phyloP scores from a whole-genome alignment of 2,329 filamentous ascomycete species.

The Alternaria alternata region DNA sequence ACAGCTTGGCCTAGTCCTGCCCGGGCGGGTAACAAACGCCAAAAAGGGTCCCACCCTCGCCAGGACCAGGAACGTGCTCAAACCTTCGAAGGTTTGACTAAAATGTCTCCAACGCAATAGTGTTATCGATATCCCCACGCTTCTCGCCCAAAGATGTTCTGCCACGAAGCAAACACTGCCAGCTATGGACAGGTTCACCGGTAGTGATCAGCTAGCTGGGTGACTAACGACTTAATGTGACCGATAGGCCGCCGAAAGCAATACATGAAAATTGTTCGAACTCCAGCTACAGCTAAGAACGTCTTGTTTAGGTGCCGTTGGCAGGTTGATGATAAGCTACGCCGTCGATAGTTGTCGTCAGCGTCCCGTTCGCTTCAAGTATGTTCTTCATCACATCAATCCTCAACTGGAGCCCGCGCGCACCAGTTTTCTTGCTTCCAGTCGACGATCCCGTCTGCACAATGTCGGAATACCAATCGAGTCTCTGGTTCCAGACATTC shows the following conservation, averaged over 20 bases:
- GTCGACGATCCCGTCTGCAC: constrained; percentile 40
- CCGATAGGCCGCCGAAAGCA: neutral
- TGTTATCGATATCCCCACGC: neutral
- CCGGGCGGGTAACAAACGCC: neutral
- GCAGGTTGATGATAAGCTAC: constrained; percentile 50
- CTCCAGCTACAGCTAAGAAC: neutral
- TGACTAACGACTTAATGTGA: neutral
- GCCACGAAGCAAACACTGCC: neutral
- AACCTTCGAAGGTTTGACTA: neutral
- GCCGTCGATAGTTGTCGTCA: constrained; percentile 52
- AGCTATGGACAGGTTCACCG: neutral
- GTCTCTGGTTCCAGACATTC: constrained; percentile 29
- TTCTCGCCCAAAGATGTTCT: neutral
- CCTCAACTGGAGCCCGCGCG: constrained; percentile 50
- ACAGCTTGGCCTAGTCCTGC: neutral
- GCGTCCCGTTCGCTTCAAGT: constrained; percentile 54
- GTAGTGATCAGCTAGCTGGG: neutral
- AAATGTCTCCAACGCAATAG: neutral
- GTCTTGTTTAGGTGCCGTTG: constrained; percentile 37
- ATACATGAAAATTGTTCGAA: neutral
- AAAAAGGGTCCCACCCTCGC: neutral
- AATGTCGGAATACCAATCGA: constrained; percentile 54
- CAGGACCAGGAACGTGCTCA: neutral
- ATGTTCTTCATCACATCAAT: constrained; percentile 53
- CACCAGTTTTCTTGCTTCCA: constrained; percentile 52